These are phyloP conservation scores for Pseudopithomyces chartarum DNA, from an alignment of 2,329 filamentous ascomycete genomes.

Conservation along the genomic window DNA sequence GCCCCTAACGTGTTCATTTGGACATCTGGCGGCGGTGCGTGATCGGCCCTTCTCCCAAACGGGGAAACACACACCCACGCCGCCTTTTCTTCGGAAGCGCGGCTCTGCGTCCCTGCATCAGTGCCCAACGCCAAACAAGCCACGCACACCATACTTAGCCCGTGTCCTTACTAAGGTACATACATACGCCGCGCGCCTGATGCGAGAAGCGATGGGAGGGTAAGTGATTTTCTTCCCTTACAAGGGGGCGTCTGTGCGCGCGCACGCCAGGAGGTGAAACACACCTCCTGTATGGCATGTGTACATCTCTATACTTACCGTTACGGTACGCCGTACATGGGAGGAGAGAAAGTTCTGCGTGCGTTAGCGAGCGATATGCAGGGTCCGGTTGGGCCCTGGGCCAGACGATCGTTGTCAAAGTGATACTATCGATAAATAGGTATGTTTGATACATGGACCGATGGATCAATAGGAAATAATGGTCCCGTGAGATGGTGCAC, in stretches of 20 bases:
- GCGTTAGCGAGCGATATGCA: not conserved
- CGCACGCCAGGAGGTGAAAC: not conserved
- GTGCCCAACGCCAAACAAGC: not conserved
- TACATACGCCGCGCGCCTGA: not conserved
- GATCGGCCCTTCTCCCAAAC: not conserved
- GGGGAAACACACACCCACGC: not conserved
- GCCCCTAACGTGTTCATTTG: too few relatives aligned
- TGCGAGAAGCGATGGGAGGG: not conserved
- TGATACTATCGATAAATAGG: too few relatives aligned
- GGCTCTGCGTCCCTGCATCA: constrained; percentile 4
- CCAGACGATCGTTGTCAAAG: too few relatives aligned
- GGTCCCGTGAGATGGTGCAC: too few relatives aligned
- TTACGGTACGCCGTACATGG: too few relatives aligned
- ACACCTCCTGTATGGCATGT: not conserved
- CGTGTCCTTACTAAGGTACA: too few relatives aligned
- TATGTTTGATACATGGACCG: too few relatives aligned
- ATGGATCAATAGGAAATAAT: too few relatives aligned
- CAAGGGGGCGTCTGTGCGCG: not conserved
- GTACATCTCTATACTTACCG: not conserved
- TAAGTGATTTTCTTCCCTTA: not conserved
- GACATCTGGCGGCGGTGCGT: too few relatives aligned
- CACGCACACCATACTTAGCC: not conserved
- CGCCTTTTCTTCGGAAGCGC: not conserved
- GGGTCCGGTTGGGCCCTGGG: not conserved
- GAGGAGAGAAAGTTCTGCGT: not conserved